These are phyloP conservation scores for Phytopythium vexans DNA, from an alignment of 352 stramenopile species.

Conservation along the genomic window DNA sequence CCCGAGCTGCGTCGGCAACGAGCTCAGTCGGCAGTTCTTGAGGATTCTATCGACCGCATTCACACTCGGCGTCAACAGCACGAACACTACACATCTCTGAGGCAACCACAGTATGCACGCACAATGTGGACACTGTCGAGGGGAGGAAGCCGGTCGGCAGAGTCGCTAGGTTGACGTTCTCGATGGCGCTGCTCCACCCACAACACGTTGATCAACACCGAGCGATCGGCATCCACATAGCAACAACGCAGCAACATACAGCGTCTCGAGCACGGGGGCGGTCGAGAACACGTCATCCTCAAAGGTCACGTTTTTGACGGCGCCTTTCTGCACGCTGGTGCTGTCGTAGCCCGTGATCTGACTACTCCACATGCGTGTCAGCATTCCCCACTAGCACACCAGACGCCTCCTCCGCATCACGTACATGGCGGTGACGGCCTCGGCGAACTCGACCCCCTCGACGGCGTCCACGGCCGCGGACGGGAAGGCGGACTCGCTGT, in stretches of 20 bases:
- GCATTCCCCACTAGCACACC: too few relatives aligned
- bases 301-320: constrained; percentile 49
- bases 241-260: constrained; percentile 30
- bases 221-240: background rate
- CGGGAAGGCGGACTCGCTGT: constrained; percentile 28
- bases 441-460: constrained; percentile 29
- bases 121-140: constrained; percentile 27
- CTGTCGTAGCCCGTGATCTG: constrained; percentile 73
- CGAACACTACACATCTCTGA: background rate
- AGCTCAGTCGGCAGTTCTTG: constrained; percentile 67
- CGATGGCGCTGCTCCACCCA: constrained; percentile 28
- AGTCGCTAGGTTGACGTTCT: constrained; percentile 38
- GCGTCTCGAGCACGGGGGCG: constrained; percentile 25
- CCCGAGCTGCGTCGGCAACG: constrained; percentile 40
- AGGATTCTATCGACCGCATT: constrained; percentile 29
- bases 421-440: constrained; percentile 48
- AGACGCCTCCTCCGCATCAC: constrained; percentile 3
- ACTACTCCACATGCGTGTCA: too few relatives aligned
- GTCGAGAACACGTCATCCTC: constrained; percentile 41
- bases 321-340: constrained; percentile 51
- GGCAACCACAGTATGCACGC: background rate
- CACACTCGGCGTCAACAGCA: too few relatives aligned
- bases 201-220: constrained; percentile 2
- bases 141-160: constrained; percentile 28
- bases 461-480: constrained; percentile 52